A percentile compares a stretch with the other conserved stretches of the same genome.
Conservation (phyloP, 257 asterid species). For the Nicotiana otophora region DNA sequence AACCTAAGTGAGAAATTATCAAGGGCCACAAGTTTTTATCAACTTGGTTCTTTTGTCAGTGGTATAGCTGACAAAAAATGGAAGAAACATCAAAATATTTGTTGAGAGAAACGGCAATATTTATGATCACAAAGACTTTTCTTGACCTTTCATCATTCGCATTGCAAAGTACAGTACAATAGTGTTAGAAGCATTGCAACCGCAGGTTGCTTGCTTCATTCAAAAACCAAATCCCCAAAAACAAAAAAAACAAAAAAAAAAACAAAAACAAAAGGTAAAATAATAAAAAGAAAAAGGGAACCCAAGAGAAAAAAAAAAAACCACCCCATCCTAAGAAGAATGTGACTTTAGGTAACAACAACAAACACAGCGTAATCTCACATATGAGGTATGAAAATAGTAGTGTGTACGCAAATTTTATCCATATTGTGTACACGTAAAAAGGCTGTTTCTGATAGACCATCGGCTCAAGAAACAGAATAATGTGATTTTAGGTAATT, state of each 20-base stretch:
- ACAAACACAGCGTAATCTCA: too few species aligned
- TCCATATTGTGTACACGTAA: rapidly evolving
- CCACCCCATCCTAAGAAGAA: background rate
- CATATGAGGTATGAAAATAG: rapidly evolving
- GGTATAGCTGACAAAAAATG: background rate
- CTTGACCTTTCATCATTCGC: background rate
- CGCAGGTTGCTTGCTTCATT: background rate
- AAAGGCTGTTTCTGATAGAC: rapidly evolving
- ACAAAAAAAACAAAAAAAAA: too few species aligned
- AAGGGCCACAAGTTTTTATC: background rate
- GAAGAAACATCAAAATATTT: background rate
- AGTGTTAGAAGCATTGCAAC: background rate
- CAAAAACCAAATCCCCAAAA: background rate
- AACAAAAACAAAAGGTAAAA: background rate
- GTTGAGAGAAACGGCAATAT: slow-evolving; percentile 1
- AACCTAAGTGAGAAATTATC: background rate
- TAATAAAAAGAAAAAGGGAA: background rate
- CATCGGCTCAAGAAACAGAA: background rate
- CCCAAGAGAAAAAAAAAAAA: background rate
- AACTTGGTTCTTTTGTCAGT: background rate
- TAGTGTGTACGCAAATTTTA: too few species aligned
- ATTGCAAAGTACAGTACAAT: background rate
- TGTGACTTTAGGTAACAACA: background rate
- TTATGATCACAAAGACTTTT: background rate
- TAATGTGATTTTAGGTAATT: background rate